Evolutionary conservation across 192 early-diverging fungal genomes (phyloP), one percentile per base, ranked within the genome.

Genomic region (Linnemannia hyalina): DNA sequence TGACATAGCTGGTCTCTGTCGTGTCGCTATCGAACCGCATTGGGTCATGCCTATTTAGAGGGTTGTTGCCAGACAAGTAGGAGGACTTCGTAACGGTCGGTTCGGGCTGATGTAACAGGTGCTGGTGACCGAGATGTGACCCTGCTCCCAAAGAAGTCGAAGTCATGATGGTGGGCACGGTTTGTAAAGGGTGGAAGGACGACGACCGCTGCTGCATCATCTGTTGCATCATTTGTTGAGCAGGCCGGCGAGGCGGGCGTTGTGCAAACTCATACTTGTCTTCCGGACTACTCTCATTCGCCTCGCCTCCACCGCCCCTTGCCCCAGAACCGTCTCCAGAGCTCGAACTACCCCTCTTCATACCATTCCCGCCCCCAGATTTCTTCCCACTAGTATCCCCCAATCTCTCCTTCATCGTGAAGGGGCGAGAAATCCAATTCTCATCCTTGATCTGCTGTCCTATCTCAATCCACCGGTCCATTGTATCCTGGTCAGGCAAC

Each of bases 391-490:
- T 23, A 65, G 1, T 65, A 29, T 65, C 29, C 26, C 29, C 60
- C 8, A 13, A 65, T 15, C 13, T 32, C 29, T 32, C 60, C 60
- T 15, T 65, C 60, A 63, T 32, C 1, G n/a, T 23, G 10, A 65
- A 63, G 3, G 77, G 78, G 44, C 73, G 35, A 13, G 69, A 49
- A 44, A 85, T 80, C 83, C 83, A 85, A 49, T 85, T 85, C 22
- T 80, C 83, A 38, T 76, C 78, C 69, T 76, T 85, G 38, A 85
- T 85, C 54, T 76, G 73, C n/a, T 75, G 68, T 18, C 83, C 83
- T 26, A 85, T 76, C 41, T 85, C 83, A 44, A 85, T 76, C 83
- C 83, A 85, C 1, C 78, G 63, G 1, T 85, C 78, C 83, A 85
- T 85, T 0, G 78, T 85, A 20, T 85, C 83, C 23, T 65, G 65